Base-by-base conservation (phyloP, 192 early-diverging fungal species). In the Pecoramyces ruminantium region DNA sequence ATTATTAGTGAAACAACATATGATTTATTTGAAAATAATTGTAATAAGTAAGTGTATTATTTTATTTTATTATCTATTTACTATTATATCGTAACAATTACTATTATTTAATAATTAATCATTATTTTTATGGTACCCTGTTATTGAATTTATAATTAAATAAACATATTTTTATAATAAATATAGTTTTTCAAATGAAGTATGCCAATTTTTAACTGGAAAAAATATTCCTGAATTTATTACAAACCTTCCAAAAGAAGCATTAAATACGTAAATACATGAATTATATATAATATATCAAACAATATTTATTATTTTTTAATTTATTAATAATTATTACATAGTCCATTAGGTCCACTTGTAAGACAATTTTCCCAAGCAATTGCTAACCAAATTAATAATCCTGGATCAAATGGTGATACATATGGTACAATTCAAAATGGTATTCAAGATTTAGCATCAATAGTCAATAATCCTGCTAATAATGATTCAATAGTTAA, bases 1-100 rank as follows among this genome's bases (percentile, higher is more conserved):
- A 30, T 9, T 18, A 12, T 28, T 38, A 86, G 84, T 21, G 88
- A 92, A 2, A 93, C 93, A 30, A 90, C 91, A 77, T 96, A 96
- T 83, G 94, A 96, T 86, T 82, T 96, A 34, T 86, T 96, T 29
- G 91, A 96, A 81, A 92, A 94, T 84, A 97, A 97, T 85, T 97
- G 95, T 88, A 97, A 84, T 78, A 67, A n/a, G 29, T 67, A 78
- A 42, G 14, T 29, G 5, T 28, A 78, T 85, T 25, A 38, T 34
- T 15, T 15, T 34, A n/a, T n/a, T n/a, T n/a, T n/a, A n/a, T n/a
- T n/a, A n/a, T n/a, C n/a, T n/a, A n/a, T n/a, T n/a, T n/a, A n/a
- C n/a, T n/a, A n/a, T n/a, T n/a, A n/a, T n/a, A n/a, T n/a, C n/a
- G n/a, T n/a, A n/a, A n/a, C n/a, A n/a, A n/a, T n/a, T n/a, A n/a